These are phyloP conservation scores for Punctularia strigosozonata DNA, from an alignment of 768 basidiomycete species.

Conservation along the genomic window DNA sequence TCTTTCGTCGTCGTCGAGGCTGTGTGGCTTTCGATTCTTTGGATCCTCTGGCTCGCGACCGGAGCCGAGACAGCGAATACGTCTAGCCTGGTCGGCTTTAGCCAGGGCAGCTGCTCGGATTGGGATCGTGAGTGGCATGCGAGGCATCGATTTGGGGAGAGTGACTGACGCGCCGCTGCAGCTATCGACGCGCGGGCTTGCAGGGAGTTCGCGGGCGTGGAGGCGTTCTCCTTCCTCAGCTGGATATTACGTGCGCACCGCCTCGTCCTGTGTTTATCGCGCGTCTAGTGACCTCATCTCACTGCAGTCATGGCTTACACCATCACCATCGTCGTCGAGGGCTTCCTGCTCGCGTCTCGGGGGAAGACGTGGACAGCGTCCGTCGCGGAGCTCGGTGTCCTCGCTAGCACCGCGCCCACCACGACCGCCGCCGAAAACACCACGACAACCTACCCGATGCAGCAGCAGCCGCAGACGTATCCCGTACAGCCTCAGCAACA, in stretches of 20 bases:
- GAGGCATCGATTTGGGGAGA: no score
- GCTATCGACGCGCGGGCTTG: constrained; percentile 10
- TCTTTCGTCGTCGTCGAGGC: constrained; percentile 28
- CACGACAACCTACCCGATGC: no score
- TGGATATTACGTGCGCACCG: constrained; percentile 24
- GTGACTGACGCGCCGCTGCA: constrained; percentile 5
- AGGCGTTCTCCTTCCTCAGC: constrained; percentile 24
- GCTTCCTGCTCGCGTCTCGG: no score
- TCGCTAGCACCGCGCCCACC: no score
- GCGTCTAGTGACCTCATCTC: constrained; percentile 1
- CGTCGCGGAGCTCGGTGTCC: no score
- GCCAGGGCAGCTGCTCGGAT: constrained; percentile 8
- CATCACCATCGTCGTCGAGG: constrained; percentile 12
- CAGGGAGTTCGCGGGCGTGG: constrained; percentile 18
- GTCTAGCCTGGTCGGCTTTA: constrained; percentile 3
- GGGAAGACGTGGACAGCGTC: no score
- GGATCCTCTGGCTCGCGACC: constrained; percentile 27
- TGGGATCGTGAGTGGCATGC: no score
- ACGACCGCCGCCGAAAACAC: no score
- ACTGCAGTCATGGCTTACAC: constrained; percentile 22
- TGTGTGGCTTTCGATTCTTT: constrained; percentile 21
- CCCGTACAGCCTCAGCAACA: no score
- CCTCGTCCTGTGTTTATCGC: not conserved
- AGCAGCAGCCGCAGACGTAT: no score
- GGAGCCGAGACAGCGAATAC: constrained; percentile 16